Percentiles rank a stretch among this genome's conserved stretches.
Evolutionary conservation across 768 basidiomycete genomes (phyloP).

Genomic region (Russula sp.): DNA sequence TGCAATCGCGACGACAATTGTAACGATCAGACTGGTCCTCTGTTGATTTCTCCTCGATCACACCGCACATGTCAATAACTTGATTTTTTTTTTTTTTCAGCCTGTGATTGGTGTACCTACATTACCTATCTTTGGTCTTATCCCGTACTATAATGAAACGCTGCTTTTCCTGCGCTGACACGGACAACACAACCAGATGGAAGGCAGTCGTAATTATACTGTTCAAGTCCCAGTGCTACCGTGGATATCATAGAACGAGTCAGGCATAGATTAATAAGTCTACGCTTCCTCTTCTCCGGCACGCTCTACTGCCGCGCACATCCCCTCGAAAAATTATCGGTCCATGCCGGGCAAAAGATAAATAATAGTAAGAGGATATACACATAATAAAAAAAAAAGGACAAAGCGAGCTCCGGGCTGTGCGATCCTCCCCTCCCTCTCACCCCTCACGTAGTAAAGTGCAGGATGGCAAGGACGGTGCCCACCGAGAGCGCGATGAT

Average conservation of each 20-base stretch:
- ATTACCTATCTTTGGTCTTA: neutral
- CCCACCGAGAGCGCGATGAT: conserved; percentile 21
- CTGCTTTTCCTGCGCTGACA: too few relatives aligned
- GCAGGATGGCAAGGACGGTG: conserved; percentile 22
- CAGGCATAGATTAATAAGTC: neutral
- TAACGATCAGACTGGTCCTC: neutral
- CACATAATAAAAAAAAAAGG: neutral
- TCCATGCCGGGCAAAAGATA: neutral
- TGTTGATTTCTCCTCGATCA: neutral
- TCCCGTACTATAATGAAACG: conserved; percentile 9
- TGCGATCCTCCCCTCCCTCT: neutral
- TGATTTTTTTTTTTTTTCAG: neutral
- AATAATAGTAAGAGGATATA: conserved; percentile 6
- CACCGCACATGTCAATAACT: neutral
- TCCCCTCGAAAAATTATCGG: neutral
- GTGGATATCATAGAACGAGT: neutral
- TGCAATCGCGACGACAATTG: neutral
- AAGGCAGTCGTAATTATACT: neutral
- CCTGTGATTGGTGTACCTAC: conserved; percentile 12
- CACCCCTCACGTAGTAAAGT: conserved; percentile 6
- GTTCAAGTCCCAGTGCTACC: neutral
- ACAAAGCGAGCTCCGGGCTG: neutral
- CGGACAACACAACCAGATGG: neutral
- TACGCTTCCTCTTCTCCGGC: neutral
- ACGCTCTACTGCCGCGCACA: neutral